These are phyloP conservation scores for Neocatenulostroma microsporum DNA, from an alignment of 2,329 filamentous ascomycete genomes.

Conservation along the genomic window DNA sequence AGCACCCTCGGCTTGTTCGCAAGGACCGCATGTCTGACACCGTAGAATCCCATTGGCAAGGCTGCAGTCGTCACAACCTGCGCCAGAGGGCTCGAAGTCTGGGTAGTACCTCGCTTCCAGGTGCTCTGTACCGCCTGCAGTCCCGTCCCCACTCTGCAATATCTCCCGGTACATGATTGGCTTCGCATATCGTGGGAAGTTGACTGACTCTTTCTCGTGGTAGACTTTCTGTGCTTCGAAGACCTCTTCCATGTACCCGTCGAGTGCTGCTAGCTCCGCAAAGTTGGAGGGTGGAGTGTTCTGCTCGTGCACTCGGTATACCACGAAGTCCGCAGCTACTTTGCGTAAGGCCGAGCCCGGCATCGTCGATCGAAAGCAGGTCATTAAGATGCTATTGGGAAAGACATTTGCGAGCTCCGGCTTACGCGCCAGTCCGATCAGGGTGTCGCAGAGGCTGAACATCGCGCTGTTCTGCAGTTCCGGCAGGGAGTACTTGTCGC, in stretches of 20 bases:
- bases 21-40: no score
- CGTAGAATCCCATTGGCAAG: no score
- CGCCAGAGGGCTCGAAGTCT: no score
- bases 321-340: neutral
- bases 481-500: constrained; percentile 4
- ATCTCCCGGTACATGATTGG: neutral
- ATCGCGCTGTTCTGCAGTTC: constrained; percentile 9
- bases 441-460: neutral
- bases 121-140: no score
- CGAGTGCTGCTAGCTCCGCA: neutral
- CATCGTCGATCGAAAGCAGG: neutral
- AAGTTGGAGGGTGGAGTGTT: no score
- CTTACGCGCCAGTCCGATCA: no score
- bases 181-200: neutral
- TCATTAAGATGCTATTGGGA: neutral
- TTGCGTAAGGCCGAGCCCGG: neutral
- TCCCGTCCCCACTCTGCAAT: neutral
- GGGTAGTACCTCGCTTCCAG: no score
- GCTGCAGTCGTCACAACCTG: no score
- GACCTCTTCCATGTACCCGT: neutral
- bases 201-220: neutral
- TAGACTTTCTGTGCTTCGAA: neutral
- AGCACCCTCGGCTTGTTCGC: no score
- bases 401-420: no score
- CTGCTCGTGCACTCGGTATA: neutral